phyloP scores from a whole-genome alignment of 495 filamentous ascomycete genomes.

The Chlorociboria aeruginascens region DNA sequence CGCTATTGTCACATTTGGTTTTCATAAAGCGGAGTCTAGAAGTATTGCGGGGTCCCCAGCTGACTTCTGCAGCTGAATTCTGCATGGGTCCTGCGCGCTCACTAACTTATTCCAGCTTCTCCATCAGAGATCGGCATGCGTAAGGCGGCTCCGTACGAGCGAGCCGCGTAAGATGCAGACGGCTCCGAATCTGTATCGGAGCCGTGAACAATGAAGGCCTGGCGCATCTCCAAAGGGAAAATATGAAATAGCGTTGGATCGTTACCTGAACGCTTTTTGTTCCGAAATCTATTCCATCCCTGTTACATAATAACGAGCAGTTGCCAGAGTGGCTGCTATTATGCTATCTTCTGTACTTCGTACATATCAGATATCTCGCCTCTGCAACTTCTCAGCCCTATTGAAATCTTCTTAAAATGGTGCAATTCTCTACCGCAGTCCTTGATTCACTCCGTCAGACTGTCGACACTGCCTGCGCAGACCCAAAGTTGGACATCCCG shows the following conservation, averaged over 20 bases:
- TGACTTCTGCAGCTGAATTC: not conserved
- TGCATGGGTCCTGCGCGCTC: not conserved
- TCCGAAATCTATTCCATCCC: not conserved
- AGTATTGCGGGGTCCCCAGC: not conserved
- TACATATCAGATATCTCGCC: conserved; percentile 1
- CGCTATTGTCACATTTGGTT: not conserved
- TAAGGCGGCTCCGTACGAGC: not conserved
- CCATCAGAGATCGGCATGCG: not conserved
- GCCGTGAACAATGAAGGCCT: not conserved
- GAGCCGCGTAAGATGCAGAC: not conserved
- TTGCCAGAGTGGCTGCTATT: not conserved
- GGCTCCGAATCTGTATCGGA: conserved; percentile 1
- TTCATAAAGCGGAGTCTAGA: not conserved
- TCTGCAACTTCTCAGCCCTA: not conserved
- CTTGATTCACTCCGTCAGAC: not conserved
- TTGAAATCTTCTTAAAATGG: conserved; percentile 1
- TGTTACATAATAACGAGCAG: not conserved
- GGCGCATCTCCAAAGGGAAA: not conserved
- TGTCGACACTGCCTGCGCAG: not conserved
- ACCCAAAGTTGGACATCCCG: conserved; percentile 19
- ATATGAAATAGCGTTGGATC: not conserved
- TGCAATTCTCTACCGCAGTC: not conserved
- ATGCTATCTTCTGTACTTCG: not conserved
- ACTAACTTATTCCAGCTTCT: not conserved
- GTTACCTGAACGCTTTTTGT: not conserved